These are phyloP conservation scores for Pyracantha coccinea DNA, from an alignment of 331 rosid genomes.

Conservation along the genomic window DNA sequence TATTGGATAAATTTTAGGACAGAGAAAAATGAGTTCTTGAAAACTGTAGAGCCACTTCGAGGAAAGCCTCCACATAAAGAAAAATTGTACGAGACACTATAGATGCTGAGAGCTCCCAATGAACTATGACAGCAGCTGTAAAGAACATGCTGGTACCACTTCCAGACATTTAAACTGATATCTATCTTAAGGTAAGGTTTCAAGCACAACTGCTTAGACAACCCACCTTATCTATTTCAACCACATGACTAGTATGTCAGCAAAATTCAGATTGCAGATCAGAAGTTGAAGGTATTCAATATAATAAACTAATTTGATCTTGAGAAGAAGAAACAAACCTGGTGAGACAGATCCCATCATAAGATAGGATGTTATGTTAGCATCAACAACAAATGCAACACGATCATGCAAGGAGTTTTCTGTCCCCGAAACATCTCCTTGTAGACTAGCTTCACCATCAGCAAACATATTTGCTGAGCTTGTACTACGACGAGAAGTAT, in stretches of 20 bases:
- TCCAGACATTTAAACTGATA: background rate
- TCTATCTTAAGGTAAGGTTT: background rate
- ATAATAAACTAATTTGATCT: background rate
- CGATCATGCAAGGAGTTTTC: conserved; percentile 57
- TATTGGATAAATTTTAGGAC: background rate
- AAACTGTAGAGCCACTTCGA: background rate
- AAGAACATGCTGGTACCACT: background rate
- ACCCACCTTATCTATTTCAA: background rate
- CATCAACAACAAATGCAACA: conserved; percentile 95
- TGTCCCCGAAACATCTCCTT: conserved; percentile 52
- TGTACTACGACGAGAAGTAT: conserved; percentile 41
- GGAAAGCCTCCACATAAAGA: background rate
- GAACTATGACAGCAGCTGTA: background rate
- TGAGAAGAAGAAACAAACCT: conserved; percentile 47
- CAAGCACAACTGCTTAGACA: background rate
- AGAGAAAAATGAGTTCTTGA: background rate
- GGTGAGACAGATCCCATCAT: conserved; percentile 99
- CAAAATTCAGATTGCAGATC: background rate
- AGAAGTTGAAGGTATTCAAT: background rate
- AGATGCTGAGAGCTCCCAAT: background rate
- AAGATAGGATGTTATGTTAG: conserved; percentile 95
- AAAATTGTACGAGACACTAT: background rate
- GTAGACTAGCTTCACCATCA: conserved; percentile 51
- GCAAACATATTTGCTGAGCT: conserved; percentile 43
- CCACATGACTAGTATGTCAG: background rate